A percentile compares a stretch with the other conserved stretches of the same genome.
Evolutionary conservation across 179 eudicot genomes (phyloP).

Genomic region (Beta macrorhiza): DNA sequence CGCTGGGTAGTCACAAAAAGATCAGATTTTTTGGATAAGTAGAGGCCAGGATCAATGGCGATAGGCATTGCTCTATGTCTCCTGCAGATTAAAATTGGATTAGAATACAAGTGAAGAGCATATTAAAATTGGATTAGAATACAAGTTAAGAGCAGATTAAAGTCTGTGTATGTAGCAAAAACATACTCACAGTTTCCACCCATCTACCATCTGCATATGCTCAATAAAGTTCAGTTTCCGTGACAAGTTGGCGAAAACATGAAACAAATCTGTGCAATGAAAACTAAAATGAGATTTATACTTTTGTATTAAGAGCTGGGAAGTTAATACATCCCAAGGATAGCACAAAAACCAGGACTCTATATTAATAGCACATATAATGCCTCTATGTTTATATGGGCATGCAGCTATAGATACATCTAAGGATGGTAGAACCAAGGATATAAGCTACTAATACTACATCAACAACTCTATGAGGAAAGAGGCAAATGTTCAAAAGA

Average conservation of each 20-base stretch:
- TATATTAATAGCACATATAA: not conserved
- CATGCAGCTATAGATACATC: not conserved
- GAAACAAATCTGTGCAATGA: conserved; percentile 73
- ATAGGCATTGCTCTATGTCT: conserved; percentile 83
- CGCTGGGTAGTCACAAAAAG: conserved; percentile 69
- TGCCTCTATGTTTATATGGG: not conserved
- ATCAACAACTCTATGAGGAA: not conserved
- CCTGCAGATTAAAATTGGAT: conserved; percentile 39
- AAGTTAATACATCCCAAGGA: conserved; percentile 4
- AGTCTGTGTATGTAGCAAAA: not conserved
- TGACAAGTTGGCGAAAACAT: conserved; percentile 87
- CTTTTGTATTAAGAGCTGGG: not conserved
- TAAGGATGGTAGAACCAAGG: not conserved
- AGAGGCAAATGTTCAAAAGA: not conserved
- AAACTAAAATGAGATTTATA: conserved; percentile 22
- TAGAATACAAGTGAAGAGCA: not conserved
- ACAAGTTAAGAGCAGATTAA: not conserved
- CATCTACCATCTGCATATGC: conserved; percentile 63
- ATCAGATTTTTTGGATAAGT: conserved; percentile 87
- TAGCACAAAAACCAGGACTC: conserved; percentile 8
- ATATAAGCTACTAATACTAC: not conserved
- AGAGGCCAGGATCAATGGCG: conserved; percentile 86
- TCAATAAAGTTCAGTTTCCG: conserved; percentile 82
- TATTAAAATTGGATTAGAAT: not conserved
- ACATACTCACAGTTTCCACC: conserved; percentile 88